Base-by-base conservation (phyloP, 352 stramenopile species). In the Phytophthora fragariaefolia region DNA sequence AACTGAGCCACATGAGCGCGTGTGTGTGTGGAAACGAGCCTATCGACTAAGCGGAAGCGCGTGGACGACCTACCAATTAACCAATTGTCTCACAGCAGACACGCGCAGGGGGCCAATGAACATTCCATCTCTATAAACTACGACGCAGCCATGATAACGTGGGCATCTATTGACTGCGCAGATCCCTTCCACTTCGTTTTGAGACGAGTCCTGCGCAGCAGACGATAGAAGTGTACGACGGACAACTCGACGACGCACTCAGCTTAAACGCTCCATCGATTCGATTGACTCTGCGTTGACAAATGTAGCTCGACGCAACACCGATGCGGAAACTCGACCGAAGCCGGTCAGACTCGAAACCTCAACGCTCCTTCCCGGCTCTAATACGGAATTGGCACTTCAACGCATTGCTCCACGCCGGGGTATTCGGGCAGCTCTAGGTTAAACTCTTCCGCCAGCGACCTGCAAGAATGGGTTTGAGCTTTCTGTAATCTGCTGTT, bases 361-460 rank as follows among this genome's bases (percentile, higher is more conserved):
- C n/a, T 18, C 20, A 64, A 62, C 32, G 38, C 64, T 63, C 26
- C 49, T 61, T 20, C n/a, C 34, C 50, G 62, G 6, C 38, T 66
- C 72, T 63, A 78, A 48, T 77, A 76, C 36, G 49, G 69, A 15
- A 76, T 73, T 42, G 70, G 57, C 32, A 93, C 48, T 32, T 84
- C 82, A 17, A 92, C 77, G 54, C 82, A 91, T 46, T 90, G 83
- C 30, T 91, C 85, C 22, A 79, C 59, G 28, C 79, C 79, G 17
- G 80, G 59, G 38, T 92, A 94, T 54, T 66, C 46, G 13, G 85
- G 83, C 30, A 92, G 61, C 43, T 91, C 82, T 24, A 92, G 63
- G 28, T 83, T 67, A 52, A 94, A 90, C 40, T 84, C 75, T 27
- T 86, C 76, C 9, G 82, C 80, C 38, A 93, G 58, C 6, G 71